Conservation (phyloP, 495 filamentous ascomycete genomes). For the Haplographium delicatum region DNA sequence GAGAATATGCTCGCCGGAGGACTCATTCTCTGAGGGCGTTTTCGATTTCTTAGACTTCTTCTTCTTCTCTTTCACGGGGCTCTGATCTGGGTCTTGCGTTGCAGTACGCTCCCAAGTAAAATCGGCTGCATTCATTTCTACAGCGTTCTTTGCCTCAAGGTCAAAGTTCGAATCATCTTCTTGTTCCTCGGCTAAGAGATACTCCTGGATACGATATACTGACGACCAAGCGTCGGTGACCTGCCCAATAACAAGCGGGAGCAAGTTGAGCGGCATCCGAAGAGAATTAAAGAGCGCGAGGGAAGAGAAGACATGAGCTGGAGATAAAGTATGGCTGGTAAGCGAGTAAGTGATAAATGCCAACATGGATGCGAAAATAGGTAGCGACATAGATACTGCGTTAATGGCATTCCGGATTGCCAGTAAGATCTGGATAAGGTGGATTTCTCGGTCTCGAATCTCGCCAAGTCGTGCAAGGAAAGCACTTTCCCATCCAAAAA, state of each 20-base stretch:
- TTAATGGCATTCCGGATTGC: constrained; percentile 80
- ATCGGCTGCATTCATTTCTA: constrained; percentile 66
- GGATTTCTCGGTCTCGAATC: constrained; percentile 70
- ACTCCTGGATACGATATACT: constrained; percentile 78
- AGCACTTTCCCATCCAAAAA: constrained; percentile 86
- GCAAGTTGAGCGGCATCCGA: constrained; percentile 79
- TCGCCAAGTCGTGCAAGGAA: constrained; percentile 72
- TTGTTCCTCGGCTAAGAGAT: constrained; percentile 78
- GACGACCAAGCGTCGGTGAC: constrained; percentile 86
- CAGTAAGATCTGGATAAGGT: constrained; percentile 71
- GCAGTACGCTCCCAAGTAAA: constrained; percentile 90
- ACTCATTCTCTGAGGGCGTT: constrained; percentile 2
- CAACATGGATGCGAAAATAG: constrained; percentile 90
- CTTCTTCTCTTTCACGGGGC: constrained; percentile 34
- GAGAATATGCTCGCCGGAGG: constrained; percentile 9
- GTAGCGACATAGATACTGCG: constrained; percentile 67
- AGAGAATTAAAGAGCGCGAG: constrained; percentile 89
- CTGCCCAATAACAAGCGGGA: constrained; percentile 84
- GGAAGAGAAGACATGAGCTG: constrained; percentile 85
- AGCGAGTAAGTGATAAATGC: constrained; percentile 90
- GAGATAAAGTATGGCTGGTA: constrained; percentile 61
- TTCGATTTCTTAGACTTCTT: constrained; percentile 27
- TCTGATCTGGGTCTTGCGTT: constrained; percentile 50
- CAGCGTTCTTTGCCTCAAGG: constrained; percentile 56
- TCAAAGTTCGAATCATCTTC: constrained; percentile 66